A percentile compares a stretch with the other conserved stretches of the same genome.
Conservation (phyloP, 768 basidiomycete genomes). For the Boletus subcaerulescens region DNA sequence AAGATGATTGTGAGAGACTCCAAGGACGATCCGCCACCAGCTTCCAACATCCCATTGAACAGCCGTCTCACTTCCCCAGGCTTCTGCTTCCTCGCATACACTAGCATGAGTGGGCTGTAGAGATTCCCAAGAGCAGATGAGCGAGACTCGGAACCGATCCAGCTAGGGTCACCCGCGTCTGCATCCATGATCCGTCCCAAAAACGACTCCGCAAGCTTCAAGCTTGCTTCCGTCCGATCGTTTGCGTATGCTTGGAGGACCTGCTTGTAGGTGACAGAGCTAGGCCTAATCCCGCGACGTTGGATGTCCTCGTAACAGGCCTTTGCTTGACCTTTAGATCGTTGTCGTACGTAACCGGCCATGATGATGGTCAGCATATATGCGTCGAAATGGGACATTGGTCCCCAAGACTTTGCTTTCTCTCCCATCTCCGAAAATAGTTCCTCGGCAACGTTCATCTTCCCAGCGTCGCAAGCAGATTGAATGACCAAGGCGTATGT, state of each 20-base stretch:
- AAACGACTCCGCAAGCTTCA: conserved; percentile 65
- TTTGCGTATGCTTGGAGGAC: conserved; percentile 63
- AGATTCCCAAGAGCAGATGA: conserved; percentile 49
- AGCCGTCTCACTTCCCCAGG: conserved; percentile 56
- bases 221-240: conserved; percentile 44
- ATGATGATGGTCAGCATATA: conserved; percentile 75
- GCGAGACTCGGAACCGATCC: conserved; percentile 41
- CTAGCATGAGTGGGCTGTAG: conserved; percentile 59
- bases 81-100: conserved; percentile 42
- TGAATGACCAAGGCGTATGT: conserved; percentile 77
- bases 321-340: conserved; percentile 54
- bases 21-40: conserved; percentile 58
- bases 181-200: conserved; percentile 46
- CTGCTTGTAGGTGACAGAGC: conserved; percentile 61
- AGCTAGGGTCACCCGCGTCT: conserved; percentile 34
- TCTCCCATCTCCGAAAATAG: conserved; percentile 67
- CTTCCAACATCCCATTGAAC: conserved; percentile 49
- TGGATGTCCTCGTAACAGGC: conserved; percentile 71
- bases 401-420: conserved; percentile 33
- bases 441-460: conserved; percentile 61
- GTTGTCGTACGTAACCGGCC: conserved; percentile 60
- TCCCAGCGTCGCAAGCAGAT: conserved; percentile 72
- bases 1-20: conserved; percentile 62
- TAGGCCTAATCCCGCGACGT: conserved; percentile 59
- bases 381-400: conserved; percentile 45